phyloP scores from a whole-genome alignment of 352 stramenopile species.

The Pythium rishiriense region DNA sequence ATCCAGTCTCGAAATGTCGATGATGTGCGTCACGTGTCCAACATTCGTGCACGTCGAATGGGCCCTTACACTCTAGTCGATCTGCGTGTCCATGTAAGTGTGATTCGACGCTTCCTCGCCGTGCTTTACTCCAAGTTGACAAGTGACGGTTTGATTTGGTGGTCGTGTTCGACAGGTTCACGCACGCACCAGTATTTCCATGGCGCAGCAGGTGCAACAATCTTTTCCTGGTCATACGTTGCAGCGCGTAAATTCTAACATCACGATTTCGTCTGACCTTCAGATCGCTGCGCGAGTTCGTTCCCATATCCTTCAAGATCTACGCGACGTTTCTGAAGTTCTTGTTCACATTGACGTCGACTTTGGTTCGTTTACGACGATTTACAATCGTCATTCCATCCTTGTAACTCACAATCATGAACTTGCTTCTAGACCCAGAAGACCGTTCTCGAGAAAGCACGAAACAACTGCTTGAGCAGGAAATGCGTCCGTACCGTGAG shows the following conservation, averaged over 20 bases:
- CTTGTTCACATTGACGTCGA: conserved; percentile 86
- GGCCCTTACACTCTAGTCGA: conserved; percentile 87
- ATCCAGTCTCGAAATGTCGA: conserved; percentile 74
- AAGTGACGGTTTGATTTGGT: background rate
- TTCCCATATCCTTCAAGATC: conserved; percentile 60
- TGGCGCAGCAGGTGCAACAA: conserved; percentile 67
- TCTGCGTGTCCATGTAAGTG: conserved; percentile 77
- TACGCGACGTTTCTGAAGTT: conserved; percentile 85
- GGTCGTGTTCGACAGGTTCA: conserved; percentile 42
- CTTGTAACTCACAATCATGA: background rate
- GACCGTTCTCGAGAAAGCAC: conserved; percentile 26
- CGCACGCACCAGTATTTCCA: conserved; percentile 78
- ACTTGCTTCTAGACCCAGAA: conserved; percentile 21
- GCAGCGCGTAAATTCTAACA: background rate
- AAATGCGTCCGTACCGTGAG: conserved; percentile 74
- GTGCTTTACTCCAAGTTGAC: no score
- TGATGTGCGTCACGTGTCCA: conserved; percentile 74
- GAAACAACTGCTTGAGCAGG: conserved; percentile 44
- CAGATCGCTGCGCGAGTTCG: conserved; percentile 73
- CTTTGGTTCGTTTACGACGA: conserved; percentile 37
- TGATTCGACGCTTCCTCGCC: no score
- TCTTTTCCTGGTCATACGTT: background rate
- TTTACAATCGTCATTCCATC: background rate
- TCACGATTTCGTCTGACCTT: background rate
- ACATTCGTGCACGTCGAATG: conserved; percentile 85